A percentile compares a stretch with the other conserved stretches of the same genome.
These are phyloP conservation scores for Epichloe hybrida DNA, from an alignment of 2,329 filamentous ascomycete species.

Conservation along the genomic window DNA sequence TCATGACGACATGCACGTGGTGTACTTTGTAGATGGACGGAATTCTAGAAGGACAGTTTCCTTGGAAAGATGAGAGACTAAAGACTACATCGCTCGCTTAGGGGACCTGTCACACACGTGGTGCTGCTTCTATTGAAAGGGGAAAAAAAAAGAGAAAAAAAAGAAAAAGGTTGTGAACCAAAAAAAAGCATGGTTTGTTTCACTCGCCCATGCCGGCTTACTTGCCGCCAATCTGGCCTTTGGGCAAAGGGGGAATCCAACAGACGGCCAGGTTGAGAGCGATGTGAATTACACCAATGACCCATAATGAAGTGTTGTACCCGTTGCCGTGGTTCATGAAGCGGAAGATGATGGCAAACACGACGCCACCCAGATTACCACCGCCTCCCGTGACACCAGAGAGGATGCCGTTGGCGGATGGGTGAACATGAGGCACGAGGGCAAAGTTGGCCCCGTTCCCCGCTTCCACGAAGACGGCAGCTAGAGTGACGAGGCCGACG, in stretches of 20 bases:
- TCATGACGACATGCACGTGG: neutral
- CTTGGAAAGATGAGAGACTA: neutral
- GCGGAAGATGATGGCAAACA: slow-evolving; percentile 74
- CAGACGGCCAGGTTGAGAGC: slow-evolving; percentile 51
- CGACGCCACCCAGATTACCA: slow-evolving; percentile 73
- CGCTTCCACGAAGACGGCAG: slow-evolving; percentile 73
- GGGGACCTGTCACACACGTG: neutral
- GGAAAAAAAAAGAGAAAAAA: neutral
- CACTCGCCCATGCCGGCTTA: slow-evolving; percentile 3
- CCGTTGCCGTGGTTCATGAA: slow-evolving; percentile 49
- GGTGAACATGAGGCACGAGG: slow-evolving; percentile 76
- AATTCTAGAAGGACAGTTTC: neutral
- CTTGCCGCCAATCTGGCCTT: slow-evolving; percentile 24
- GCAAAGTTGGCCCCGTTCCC: slow-evolving; percentile 80
- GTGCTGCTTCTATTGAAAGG: neutral
- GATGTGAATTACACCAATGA: slow-evolving; percentile 66
- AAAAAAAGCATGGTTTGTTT: no score
- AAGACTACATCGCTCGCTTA: neutral
- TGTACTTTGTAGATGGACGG: neutral
- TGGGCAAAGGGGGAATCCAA: slow-evolving; percentile 42
- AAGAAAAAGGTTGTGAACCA: neutral
- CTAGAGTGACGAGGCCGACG: slow-evolving; percentile 62
- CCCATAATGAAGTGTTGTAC: slow-evolving; percentile 63
- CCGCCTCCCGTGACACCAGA: slow-evolving; percentile 66
- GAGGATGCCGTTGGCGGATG: slow-evolving; percentile 64